Conservation (phyloP, 2,329 filamentous ascomycete species). For the Aspergillus persii region DNA sequence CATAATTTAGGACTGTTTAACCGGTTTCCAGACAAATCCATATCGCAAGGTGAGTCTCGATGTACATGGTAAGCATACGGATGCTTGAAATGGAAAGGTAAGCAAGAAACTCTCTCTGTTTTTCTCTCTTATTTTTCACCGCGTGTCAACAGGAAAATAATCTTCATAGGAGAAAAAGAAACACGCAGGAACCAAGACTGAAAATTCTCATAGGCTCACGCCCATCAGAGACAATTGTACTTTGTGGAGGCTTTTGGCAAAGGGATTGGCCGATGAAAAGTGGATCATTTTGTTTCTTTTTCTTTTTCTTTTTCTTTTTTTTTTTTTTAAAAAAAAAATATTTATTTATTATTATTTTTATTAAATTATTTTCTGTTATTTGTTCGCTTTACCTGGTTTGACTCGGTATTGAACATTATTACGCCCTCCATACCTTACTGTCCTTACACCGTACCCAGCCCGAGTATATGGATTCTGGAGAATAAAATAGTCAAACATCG, state of each 20-base stretch:
- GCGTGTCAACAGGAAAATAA: background rate
- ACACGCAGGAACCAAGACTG: constrained; percentile 7
- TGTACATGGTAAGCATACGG: background rate
- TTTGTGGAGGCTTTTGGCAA: constrained; percentile 7
- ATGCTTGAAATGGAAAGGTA: background rate
- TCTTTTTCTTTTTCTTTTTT: background rate
- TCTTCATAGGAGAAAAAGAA: background rate
- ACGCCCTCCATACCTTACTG: background rate
- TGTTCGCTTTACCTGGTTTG: no score
- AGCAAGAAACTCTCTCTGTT: background rate
- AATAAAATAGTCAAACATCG: background rate
- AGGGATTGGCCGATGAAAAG: constrained; percentile 6
- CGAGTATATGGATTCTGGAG: background rate
- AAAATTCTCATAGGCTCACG: constrained; percentile 8
- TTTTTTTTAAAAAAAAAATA: no score
- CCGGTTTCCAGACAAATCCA: background rate
- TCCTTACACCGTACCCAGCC: background rate
- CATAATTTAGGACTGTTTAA: background rate
- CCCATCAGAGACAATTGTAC: background rate
- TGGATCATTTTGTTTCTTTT: constrained; percentile 3
- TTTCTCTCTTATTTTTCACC: background rate
- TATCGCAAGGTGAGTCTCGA: no score
- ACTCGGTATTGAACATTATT: background rate
- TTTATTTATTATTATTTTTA: no score
- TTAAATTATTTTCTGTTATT: no score